Percentiles rank a stretch among this genome's conserved stretches.
Evolutionary conservation across 2,329 filamentous ascomycete genomes (phyloP).

Genomic region (Bipolaris zeicola): DNA sequence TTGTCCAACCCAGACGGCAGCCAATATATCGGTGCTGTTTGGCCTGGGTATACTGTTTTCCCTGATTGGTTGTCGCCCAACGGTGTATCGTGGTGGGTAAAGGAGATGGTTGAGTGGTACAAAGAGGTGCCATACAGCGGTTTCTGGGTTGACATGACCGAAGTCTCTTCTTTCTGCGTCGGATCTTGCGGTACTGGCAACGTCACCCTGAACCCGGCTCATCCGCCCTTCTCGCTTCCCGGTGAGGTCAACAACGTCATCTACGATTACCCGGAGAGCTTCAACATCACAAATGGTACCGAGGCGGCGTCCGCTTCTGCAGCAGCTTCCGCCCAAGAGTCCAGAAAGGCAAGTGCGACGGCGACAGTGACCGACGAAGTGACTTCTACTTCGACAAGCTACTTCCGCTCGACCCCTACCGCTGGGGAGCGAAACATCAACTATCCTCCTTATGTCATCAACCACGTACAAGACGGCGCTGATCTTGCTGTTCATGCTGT

Average conservation of each 20-base stretch:
- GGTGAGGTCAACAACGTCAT: constrained; percentile 67
- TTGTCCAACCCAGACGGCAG: constrained; percentile 61
- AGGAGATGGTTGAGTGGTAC: constrained; percentile 59
- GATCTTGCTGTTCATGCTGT: constrained; percentile 75
- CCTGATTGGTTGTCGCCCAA: constrained; percentile 66
- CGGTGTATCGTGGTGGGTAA: constrained; percentile 64
- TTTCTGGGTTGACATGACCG: constrained; percentile 67
- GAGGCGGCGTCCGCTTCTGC: constrained; percentile 67
- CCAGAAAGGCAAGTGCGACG: constrained; percentile 43
- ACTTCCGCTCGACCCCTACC: constrained; percentile 65
- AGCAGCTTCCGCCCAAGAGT: constrained; percentile 58
- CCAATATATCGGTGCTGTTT: constrained; percentile 61
- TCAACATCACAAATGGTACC: constrained; percentile 70
- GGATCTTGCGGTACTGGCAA: constrained; percentile 73
- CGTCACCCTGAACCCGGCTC: constrained; percentile 69
- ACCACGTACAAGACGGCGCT: constrained; percentile 66
- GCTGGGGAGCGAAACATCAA: constrained; percentile 70
- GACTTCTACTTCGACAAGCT: constrained; percentile 48
- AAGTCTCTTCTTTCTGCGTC: constrained; percentile 69
- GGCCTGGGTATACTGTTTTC: constrained; percentile 66
- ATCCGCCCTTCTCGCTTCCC: constrained; percentile 68
- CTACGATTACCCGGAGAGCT: constrained; percentile 70
- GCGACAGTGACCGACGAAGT: constrained; percentile 2
- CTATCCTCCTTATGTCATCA: constrained; percentile 76
- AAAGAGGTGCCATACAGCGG: constrained; percentile 60